A percentile compares a stretch with the other conserved stretches of the same genome.
phyloP scores from a whole-genome alignment of 208 protist species.

The Trichomonas gallinae region DNA sequence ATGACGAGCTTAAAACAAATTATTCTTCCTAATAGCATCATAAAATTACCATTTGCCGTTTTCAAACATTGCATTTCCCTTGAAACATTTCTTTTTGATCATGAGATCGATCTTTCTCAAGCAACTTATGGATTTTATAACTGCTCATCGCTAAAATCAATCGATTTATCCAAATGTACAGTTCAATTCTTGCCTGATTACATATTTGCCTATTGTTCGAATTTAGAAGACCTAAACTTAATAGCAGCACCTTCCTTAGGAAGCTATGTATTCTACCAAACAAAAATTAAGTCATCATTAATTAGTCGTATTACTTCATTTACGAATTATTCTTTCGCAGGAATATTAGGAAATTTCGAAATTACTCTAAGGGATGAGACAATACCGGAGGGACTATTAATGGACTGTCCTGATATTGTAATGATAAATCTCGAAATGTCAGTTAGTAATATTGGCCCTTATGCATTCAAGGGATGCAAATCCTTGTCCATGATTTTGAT shows the following conservation, averaged over 20 bases:
- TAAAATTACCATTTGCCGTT: neutral
- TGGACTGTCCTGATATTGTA: neutral
- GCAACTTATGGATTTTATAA: neutral
- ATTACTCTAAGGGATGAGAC: neutral
- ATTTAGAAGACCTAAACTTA: neutral
- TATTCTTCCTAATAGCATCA: neutral
- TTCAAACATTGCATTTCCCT: neutral
- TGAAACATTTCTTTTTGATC: neutral
- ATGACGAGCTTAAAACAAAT: neutral
- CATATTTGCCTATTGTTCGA: neutral
- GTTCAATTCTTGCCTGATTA: neutral
- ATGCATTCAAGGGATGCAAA: neutral
- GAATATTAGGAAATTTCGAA: neutral
- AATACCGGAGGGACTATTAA: neutral
- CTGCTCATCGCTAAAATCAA: neutral
- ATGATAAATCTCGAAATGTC: neutral
- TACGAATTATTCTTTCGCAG: neutral
- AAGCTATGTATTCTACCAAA: neutral
- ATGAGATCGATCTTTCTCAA: neutral
- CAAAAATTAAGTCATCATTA: neutral
- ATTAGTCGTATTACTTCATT: neutral
- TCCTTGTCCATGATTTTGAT: neutral
- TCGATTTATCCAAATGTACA: neutral
- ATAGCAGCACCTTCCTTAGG: neutral
- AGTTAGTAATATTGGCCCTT: neutral